A percentile compares a stretch with the other conserved stretches of the same genome.
phyloP scores from a whole-genome alignment of 2,329 filamentous ascomycete species.

The Calonectria pseudoreteaudii region DNA sequence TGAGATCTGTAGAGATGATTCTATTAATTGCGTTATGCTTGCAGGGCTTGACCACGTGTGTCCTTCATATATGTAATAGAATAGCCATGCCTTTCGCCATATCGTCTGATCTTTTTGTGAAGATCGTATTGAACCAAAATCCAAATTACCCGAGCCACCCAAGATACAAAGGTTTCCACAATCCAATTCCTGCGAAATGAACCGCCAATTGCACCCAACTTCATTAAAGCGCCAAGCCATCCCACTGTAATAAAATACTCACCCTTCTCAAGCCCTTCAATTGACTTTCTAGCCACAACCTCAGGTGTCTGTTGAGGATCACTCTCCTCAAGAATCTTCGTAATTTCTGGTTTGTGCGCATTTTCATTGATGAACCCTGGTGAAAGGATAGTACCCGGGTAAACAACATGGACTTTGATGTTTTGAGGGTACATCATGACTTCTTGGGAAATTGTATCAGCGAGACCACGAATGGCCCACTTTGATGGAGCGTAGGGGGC shows the following conservation, averaged over 20 bases:
- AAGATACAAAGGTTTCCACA: conserved; percentile 68
- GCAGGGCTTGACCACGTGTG: too few relatives aligned
- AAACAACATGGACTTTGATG: conserved; percentile 84
- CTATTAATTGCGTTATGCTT: too few relatives aligned
- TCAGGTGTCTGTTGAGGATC: conserved; percentile 85
- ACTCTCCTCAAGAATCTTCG: conserved; percentile 81
- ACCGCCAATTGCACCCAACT: conserved; percentile 68
- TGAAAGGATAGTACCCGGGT: conserved; percentile 84
- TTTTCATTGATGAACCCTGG: conserved; percentile 84
- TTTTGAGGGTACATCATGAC: conserved; percentile 86
- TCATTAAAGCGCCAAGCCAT: conserved; percentile 78
- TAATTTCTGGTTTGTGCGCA: conserved; percentile 82
- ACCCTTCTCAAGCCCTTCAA: conserved; percentile 82
- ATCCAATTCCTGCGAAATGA: conserved; percentile 69
- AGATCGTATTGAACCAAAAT: conserved; percentile 68
- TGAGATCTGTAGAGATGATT: too few relatives aligned
- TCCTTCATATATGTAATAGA: too few relatives aligned
- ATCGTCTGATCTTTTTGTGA: conserved; percentile 68
- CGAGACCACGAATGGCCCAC: conserved; percentile 83
- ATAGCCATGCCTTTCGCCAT: conserved; percentile 69
- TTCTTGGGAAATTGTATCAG: conserved; percentile 87
- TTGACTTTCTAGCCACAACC: conserved; percentile 76
- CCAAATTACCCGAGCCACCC: conserved; percentile 66
- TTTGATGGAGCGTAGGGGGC: conserved; percentile 86
- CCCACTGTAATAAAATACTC: conserved; percentile 84